phyloP scores from a whole-genome alignment of 2,329 filamentous ascomycete species.

The Nemania abortiva region DNA sequence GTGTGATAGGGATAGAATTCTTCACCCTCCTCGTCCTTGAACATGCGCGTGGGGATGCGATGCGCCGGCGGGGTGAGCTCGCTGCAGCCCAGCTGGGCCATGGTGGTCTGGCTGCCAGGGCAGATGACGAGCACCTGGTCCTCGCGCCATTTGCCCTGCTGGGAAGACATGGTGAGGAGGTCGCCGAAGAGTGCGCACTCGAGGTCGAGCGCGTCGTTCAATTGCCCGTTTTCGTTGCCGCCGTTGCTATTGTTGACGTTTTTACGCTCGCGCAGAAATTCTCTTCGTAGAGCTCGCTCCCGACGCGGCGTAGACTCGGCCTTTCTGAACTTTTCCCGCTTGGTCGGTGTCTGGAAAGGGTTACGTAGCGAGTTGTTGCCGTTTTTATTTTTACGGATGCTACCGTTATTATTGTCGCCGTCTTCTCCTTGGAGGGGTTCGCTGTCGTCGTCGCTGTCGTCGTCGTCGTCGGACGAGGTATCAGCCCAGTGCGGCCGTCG shows the following conservation, averaged over 20 bases:
- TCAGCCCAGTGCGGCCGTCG: slow-evolving; percentile 32
- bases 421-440: slow-evolving; percentile 4
- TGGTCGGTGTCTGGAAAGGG: slow-evolving; percentile 18
- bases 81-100: slow-evolving; percentile 89
- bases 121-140: slow-evolving; percentile 78
- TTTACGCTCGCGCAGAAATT: slow-evolving; percentile 22
- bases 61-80: slow-evolving; percentile 92
- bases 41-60: slow-evolving; percentile 94
- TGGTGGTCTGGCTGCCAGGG: slow-evolving; percentile 87
- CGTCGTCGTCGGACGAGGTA: slow-evolving; percentile 21
- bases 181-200: slow-evolving; percentile 5
- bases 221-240: slow-evolving; percentile 10
- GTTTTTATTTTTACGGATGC: background rate
- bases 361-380: background rate
- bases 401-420: background rate
- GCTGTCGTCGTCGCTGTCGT: slow-evolving; percentile 8
- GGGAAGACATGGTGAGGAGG: slow-evolving; percentile 62
- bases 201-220: slow-evolving; percentile 3
- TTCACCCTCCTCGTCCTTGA: slow-evolving; percentile 82
- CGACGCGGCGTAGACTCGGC: slow-evolving; percentile 31
- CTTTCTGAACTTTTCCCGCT: background rate
- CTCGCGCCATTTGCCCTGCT: slow-evolving; percentile 71
- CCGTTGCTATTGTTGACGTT: background rate
- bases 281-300: slow-evolving; percentile 39
- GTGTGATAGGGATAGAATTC: slow-evolving; percentile 83